These are phyloP conservation scores for Wallacemonas sp. DNA, from an alignment of 208 protist species.

Conservation along the genomic window DNA sequence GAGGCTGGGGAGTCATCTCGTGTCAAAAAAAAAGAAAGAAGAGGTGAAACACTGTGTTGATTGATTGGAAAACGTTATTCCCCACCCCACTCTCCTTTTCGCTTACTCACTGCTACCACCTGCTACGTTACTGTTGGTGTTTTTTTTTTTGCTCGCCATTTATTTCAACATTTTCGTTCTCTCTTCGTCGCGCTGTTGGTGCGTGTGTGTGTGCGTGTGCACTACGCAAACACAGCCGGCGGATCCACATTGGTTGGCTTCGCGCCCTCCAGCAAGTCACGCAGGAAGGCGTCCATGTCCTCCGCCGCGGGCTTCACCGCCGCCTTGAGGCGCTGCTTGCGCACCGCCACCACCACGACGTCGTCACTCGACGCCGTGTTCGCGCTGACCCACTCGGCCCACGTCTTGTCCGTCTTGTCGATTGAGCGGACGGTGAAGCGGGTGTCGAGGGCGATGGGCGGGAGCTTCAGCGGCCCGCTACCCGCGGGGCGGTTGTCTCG, in stretches of 20 bases:
- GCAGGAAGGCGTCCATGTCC: constrained; percentile 45
- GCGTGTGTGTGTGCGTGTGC: constrained; percentile 13
- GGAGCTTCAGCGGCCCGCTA: constrained; percentile 35
- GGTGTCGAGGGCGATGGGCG: constrained; percentile 43
- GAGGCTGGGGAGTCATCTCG: too few species aligned
- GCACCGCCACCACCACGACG: constrained; percentile 50
- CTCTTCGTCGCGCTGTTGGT: background rate
- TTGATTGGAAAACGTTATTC: background rate
- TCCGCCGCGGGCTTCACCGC: constrained; percentile 45
- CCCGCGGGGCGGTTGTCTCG: constrained; percentile 25
- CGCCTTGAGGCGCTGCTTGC: constrained; percentile 51
- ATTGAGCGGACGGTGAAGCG: constrained; percentile 76
- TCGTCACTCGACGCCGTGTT: background rate
- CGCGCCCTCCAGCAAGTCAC: constrained; percentile 66
- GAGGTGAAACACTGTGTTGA: background rate
- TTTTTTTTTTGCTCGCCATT: background rate
- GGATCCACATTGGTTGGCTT: constrained; percentile 29
- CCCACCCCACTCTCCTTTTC: too few species aligned
- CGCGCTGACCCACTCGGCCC: constrained; percentile 48
- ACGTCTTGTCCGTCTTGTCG: constrained; percentile 36
- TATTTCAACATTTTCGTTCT: too few species aligned
- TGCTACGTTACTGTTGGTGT: too few species aligned
- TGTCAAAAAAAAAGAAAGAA: background rate
- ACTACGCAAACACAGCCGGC: constrained; percentile 20
- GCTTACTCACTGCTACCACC: too few species aligned